These are phyloP conservation scores for Actinomortierella ambigua DNA, from an alignment of 371 early-diverging fungal species.

Conservation along the genomic window DNA sequence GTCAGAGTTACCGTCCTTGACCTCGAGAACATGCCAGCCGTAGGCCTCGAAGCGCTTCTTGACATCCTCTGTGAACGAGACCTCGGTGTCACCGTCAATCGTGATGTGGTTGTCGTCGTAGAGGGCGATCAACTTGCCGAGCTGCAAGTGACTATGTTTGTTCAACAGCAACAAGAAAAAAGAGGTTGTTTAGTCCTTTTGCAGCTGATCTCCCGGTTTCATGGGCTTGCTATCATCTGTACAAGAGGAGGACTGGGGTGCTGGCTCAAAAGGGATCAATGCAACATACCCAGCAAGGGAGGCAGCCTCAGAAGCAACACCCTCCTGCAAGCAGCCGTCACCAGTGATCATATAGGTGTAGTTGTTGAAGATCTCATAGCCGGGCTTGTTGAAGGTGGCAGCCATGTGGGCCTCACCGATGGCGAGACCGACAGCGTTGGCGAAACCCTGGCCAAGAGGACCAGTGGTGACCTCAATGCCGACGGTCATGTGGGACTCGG, in stretches of 20 bases:
- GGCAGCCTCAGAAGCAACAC: constrained; percentile 96
- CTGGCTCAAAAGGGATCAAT: background rate
- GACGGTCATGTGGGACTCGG: constrained; percentile 83
- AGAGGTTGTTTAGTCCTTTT: constrained; percentile 6
- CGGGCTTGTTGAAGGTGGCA: constrained; percentile 90
- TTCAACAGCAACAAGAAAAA: background rate
- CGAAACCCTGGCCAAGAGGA: constrained; percentile 98
- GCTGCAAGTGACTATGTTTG: constrained; percentile 80
- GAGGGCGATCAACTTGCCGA: constrained; percentile 95
- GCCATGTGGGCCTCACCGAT: constrained; percentile 89
- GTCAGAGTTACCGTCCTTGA: constrained; percentile 89
- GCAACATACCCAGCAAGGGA: constrained; percentile 91
- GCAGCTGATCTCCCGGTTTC: constrained; percentile 5
- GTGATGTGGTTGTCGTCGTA: constrained; percentile 98
- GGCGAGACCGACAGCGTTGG: constrained; percentile 98
- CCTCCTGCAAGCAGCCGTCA: constrained; percentile 99
- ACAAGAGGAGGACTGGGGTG: background rate
- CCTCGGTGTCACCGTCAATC: constrained; percentile 92
- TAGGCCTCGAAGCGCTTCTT: constrained; percentile 89
- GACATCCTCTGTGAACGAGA: constrained; percentile 97
- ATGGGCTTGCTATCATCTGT: background rate
- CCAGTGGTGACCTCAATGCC: constrained; percentile 99
- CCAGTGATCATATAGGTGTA: constrained; percentile 91
- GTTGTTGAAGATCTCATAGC: constrained; percentile 84
- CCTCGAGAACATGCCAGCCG: constrained; percentile 90